A percentile compares a stretch with the other conserved stretches of the same genome.
Conservation (phyloP, 345 rosid species). For the Populus davidiana region DNA sequence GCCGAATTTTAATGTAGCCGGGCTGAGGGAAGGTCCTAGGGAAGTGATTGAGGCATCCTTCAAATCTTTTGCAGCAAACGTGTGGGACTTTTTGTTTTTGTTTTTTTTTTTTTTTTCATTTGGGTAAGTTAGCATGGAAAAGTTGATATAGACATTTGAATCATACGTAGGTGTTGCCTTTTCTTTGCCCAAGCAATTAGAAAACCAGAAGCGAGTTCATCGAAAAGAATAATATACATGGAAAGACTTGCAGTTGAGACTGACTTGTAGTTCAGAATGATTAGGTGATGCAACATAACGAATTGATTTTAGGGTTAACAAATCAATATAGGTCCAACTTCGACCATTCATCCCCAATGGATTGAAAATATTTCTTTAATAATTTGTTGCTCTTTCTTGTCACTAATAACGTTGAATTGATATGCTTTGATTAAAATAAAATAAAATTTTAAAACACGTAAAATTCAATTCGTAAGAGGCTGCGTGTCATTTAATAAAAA, state of each 20-base stretch:
- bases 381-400: not conserved
- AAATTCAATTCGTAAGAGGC: no score
- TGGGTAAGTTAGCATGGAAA: not conserved
- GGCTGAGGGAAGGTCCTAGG: no score
- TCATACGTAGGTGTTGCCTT: not conserved
- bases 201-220: not conserved
- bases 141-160: not conserved
- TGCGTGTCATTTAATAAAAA: no score
- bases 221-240: no score
- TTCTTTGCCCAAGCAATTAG: not conserved
- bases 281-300: no score
- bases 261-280: not conserved
- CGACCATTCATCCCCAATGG: not conserved
- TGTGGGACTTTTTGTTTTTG: not conserved
- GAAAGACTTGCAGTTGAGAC: not conserved
- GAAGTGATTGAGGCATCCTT: no score
- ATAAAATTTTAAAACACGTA: no score
- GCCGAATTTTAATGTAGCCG: no score
- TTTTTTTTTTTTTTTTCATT: no score
- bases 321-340: not conserved
- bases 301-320: not conserved
- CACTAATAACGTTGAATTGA: no score
- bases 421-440: no score
- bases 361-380: not conserved
- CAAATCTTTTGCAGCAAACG: not conserved